phyloP scores from a whole-genome alignment of 1,284 basidiomycete species.

The Cryptococcus amylolentus region DNA sequence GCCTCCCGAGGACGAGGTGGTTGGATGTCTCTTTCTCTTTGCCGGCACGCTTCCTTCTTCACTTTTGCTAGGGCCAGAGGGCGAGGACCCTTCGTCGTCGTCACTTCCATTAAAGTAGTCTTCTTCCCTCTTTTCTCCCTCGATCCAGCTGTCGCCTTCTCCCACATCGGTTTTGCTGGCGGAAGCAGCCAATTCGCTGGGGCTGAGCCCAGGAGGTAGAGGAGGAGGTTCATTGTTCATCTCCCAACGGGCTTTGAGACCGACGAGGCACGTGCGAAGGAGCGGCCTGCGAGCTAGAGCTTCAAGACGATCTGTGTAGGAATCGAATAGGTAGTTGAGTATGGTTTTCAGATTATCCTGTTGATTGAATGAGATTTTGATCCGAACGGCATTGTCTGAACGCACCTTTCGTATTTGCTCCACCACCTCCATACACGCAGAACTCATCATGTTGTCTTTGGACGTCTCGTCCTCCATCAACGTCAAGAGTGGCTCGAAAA shows the following conservation, averaged over 20 bases:
- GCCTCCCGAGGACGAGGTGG: constrained; percentile 8
- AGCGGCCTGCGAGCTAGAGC: constrained; percentile 57
- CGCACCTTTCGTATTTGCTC: constrained; percentile 80
- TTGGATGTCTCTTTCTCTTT: constrained; percentile 29
- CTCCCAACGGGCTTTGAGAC: constrained; percentile 77
- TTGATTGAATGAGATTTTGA: background rate
- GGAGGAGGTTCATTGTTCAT: constrained; percentile 84
- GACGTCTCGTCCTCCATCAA: constrained; percentile 75
- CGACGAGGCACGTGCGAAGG: constrained; percentile 38
- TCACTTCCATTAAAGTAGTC: constrained; percentile 81
- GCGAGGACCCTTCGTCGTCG: constrained; percentile 30
- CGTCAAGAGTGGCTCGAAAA: constrained; percentile 76
- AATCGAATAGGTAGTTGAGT: constrained; percentile 78
- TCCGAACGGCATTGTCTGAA: constrained; percentile 3
- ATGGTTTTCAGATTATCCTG: constrained; percentile 85
- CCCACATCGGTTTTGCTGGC: constrained; percentile 1
- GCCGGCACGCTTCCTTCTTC: constrained; percentile 7
- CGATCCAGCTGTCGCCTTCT: constrained; percentile 1
- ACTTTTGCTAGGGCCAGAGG: constrained; percentile 2
- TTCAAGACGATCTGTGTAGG: constrained; percentile 65
- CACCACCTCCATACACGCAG: constrained; percentile 92
- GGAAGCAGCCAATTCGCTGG: background rate
- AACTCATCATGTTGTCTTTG: constrained; percentile 87
- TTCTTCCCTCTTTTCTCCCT: constrained; percentile 68
- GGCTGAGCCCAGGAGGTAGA: constrained; percentile 50